A percentile compares a stretch with the other conserved stretches of the same genome.
These are phyloP conservation scores for Coemansia sp. DNA, from an alignment of 192 early-diverging fungal species.

Conservation along the genomic window DNA sequence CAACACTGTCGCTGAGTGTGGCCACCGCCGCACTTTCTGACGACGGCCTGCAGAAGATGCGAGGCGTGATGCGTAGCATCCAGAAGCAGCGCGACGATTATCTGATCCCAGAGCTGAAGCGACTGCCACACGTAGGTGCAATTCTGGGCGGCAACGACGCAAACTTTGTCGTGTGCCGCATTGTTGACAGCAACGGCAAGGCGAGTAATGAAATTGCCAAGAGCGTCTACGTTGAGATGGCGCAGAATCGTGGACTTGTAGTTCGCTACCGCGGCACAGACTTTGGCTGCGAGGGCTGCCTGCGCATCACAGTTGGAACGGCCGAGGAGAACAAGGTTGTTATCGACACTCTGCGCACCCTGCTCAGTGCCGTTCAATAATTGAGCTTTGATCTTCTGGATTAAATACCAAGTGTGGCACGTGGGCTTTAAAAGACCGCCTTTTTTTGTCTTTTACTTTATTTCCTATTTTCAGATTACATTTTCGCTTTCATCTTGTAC, in stretches of 20 bases:
- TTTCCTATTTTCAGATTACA: not conserved
- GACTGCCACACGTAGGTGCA: constrained; percentile 64
- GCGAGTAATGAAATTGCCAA: constrained; percentile 73
- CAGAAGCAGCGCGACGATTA: constrained; percentile 61
- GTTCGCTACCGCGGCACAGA: constrained; percentile 94
- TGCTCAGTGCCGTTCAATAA: constrained; percentile 21
- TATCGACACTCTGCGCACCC: constrained; percentile 52
- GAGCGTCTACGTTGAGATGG: constrained; percentile 78
- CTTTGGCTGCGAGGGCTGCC: constrained; percentile 86
- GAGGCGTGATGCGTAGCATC: constrained; percentile 59
- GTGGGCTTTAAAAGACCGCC: not conserved
- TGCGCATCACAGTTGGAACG: constrained; percentile 94
- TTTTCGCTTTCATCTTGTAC: not conserved
- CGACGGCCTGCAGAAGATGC: constrained; percentile 69
- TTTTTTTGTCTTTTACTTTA: not conserved
- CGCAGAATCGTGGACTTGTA: constrained; percentile 81
- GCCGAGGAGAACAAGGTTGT: constrained; percentile 75
- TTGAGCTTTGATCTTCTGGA: not conserved
- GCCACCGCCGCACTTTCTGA: constrained; percentile 76
- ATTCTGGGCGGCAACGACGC: constrained; percentile 88
- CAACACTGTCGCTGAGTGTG: constrained; percentile 77
- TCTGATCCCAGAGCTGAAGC: constrained; percentile 64
- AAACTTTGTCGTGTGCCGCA: constrained; percentile 91
- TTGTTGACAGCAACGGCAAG: constrained; percentile 64
- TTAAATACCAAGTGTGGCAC: not conserved